Conservation (phyloP, 176 grass and related monocot species). For the Oryza longistaminata region DNA sequence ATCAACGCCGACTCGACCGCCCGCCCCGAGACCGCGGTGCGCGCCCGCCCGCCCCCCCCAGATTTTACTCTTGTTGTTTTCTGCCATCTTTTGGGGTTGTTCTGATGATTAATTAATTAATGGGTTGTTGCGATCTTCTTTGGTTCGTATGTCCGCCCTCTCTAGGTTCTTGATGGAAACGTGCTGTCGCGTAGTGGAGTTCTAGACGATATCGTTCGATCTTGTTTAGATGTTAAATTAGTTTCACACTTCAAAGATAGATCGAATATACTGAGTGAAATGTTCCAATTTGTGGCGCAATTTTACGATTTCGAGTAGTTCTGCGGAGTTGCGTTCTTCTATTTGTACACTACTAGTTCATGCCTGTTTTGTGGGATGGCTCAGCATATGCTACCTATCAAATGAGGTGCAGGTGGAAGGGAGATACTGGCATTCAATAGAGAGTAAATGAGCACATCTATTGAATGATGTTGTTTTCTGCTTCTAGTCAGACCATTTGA, state of each 20-base stretch:
- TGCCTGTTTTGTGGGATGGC: neutral
- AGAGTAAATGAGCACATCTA: constrained; percentile 1
- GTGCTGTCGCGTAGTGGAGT: neutral
- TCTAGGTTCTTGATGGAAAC: neutral
- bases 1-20: no score
- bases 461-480: neutral
- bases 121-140: neutral
- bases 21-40: constrained; percentile 63
- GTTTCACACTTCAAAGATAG: neutral
- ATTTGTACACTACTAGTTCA: neutral
- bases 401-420: neutral
- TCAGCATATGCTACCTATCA: neutral
- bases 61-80: neutral
- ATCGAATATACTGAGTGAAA: neutral
- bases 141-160: neutral
- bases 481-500: constrained; percentile 5
- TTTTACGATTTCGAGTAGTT: neutral
- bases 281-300: neutral
- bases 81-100: neutral
- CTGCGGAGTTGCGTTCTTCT: neutral
- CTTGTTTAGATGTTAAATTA: neutral
- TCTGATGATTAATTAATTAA: neutral
- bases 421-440: neutral
- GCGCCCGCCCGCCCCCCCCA: neutral
- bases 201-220: neutral